Conservation (phyloP, 2,329 filamentous ascomycete genomes). For the Sarocladium kiliense region DNA sequence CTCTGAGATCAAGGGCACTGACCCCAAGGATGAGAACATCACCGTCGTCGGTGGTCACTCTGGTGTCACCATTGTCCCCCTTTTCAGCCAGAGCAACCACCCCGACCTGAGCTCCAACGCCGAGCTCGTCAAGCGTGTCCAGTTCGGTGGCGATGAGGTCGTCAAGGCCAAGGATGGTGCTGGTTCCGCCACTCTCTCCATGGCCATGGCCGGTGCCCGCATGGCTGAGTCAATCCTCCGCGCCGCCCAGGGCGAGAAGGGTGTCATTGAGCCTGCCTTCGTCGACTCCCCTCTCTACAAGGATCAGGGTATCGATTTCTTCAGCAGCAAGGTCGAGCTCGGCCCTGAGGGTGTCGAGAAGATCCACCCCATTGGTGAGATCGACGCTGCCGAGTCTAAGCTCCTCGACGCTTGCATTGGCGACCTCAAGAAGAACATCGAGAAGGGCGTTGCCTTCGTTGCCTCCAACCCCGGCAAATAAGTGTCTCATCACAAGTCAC, state of each 20-base stretch:
- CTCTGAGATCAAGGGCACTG: slow-evolving; percentile 83
- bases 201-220: slow-evolving; percentile 89
- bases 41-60: slow-evolving; percentile 96
- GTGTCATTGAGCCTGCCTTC: slow-evolving; percentile 91
- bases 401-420: slow-evolving; percentile 79
- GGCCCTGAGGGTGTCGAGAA: slow-evolving; percentile 94
- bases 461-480: slow-evolving; percentile 56
- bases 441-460: slow-evolving; percentile 71
- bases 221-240: slow-evolving; percentile 89
- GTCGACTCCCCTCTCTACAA: slow-evolving; percentile 97
- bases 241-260: slow-evolving; percentile 88
- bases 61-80: slow-evolving; percentile 95
- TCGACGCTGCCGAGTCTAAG: slow-evolving; percentile 82
- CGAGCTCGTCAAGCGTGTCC: slow-evolving; percentile 85
- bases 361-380: slow-evolving; percentile 80
- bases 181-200: slow-evolving; percentile 94
- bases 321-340: slow-evolving; percentile 91
- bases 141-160: slow-evolving; percentile 98
- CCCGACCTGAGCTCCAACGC: slow-evolving; percentile 73
- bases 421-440: slow-evolving; percentile 92
- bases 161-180: slow-evolving; percentile 98
- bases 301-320: slow-evolving; percentile 97
- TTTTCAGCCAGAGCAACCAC: slow-evolving; percentile 92
- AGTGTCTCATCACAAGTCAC: slow-evolving; percentile 16
- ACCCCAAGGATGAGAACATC: slow-evolving; percentile 91